These are phyloP conservation scores for Chalciporus chontae DNA, from an alignment of 768 basidiomycete species.

Conservation along the genomic window DNA sequence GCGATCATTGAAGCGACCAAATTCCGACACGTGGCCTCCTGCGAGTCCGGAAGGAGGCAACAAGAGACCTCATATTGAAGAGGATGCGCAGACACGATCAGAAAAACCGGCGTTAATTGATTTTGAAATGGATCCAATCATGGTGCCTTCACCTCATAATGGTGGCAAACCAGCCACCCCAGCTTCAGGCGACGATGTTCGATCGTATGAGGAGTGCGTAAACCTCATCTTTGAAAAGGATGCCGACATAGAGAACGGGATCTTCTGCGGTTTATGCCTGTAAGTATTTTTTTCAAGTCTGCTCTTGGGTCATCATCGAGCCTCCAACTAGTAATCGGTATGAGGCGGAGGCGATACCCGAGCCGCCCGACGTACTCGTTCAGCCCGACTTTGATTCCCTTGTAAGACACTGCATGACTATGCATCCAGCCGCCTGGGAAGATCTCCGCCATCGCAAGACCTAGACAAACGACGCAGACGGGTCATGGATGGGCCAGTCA, in stretches of 20 bases:
- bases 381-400: conserved; percentile 37
- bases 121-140: background rate
- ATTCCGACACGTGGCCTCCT: conserved; percentile 6
- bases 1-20: conserved; percentile 18
- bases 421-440: conserved; percentile 52
- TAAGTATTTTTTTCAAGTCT: conserved; percentile 29
- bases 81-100: background rate
- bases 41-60: conserved; percentile 7
- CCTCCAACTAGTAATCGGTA: conserved; percentile 22
- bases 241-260: conserved; percentile 26
- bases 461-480: conserved; percentile 1
- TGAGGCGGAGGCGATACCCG: conserved; percentile 24
- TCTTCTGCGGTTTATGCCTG: conserved; percentile 51
- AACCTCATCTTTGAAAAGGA: conserved; percentile 32
- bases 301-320: background rate
- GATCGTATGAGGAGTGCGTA: conserved; percentile 45
- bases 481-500: too few species aligned
- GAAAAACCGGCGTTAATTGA: background rate
- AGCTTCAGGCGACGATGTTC: conserved; percentile 18
- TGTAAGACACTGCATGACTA: conserved; percentile 44
- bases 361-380: conserved; percentile 28
- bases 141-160: background rate
- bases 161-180: background rate
- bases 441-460: conserved; percentile 27
- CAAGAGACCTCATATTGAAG: conserved; percentile 23